These are phyloP conservation scores for Boletellus emodensis DNA, from an alignment of 768 basidiomycete genomes.

Conservation along the genomic window DNA sequence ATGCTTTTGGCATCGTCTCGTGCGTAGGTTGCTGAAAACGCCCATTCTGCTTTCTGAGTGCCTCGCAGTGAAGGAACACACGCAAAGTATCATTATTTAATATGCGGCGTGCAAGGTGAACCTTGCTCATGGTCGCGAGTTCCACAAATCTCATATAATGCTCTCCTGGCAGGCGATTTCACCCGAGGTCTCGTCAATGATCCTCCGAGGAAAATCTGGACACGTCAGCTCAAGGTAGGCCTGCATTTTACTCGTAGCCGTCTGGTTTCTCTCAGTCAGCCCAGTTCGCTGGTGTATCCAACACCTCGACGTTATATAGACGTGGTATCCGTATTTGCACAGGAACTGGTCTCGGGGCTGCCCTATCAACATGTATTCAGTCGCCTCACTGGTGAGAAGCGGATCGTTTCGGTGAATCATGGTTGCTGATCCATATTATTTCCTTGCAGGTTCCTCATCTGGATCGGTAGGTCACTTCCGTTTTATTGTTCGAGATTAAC, in stretches of 20 bases:
- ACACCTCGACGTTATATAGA: constrained; percentile 75
- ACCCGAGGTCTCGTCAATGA: constrained; percentile 66
- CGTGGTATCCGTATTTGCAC: constrained; percentile 81
- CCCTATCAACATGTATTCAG: constrained; percentile 75
- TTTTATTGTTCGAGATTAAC: constrained; percentile 8
- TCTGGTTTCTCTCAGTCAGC: constrained; percentile 3
- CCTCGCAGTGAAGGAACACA: constrained; percentile 58
- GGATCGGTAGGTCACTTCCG: constrained; percentile 50
- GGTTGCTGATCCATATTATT: constrained; percentile 1
- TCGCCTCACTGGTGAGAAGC: constrained; percentile 59
- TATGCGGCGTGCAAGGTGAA: constrained; percentile 70
- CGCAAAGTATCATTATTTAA: constrained; percentile 76
- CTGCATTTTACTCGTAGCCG: not conserved
- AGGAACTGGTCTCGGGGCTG: constrained; percentile 77
- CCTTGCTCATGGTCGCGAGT: not conserved
- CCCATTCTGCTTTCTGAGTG: constrained; percentile 9
- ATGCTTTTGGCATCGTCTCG: constrained; percentile 79
- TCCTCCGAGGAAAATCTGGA: constrained; percentile 71
- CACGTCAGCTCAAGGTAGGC: constrained; percentile 69
- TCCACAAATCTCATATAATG: not conserved
- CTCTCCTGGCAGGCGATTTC: constrained; percentile 54
- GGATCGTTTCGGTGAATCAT: not conserved
- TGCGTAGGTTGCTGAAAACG: constrained; percentile 30
- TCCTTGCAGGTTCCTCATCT: constrained; percentile 63
- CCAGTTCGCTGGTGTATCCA: constrained; percentile 78